Percentiles rank a stretch among this genome's conserved stretches.
Evolutionary conservation across 805 yeast species (phyloP).

Genomic region (Candida peoriensis): DNA sequence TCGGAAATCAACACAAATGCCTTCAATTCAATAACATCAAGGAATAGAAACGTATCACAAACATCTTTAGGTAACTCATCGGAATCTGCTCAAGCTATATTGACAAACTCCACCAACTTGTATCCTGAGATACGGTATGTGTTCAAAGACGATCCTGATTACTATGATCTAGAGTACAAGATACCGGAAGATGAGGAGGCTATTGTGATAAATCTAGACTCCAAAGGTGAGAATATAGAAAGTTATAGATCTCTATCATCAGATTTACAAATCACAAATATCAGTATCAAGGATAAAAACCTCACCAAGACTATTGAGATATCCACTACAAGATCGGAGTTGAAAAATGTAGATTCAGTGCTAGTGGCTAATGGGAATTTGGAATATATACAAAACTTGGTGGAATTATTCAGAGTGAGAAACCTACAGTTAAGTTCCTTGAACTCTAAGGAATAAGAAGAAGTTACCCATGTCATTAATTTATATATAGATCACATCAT

Average conservation of each 20-base stretch:
- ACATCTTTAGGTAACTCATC: constrained; percentile 1
- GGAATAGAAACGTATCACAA: too few relatives aligned
- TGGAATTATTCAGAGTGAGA: constrained; percentile 16
- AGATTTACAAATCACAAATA: constrained; percentile 15
- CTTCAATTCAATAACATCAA: background rate
- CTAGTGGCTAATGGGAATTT: constrained; percentile 11
- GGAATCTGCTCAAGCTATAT: background rate
- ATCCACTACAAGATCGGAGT: constrained; percentile 17
- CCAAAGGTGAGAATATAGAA: constrained; percentile 12
- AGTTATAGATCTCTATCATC: constrained; percentile 13
- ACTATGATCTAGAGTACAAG: constrained; percentile 9
- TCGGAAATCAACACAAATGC: background rate
- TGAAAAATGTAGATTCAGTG: constrained; percentile 3
- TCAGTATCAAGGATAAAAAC: constrained; percentile 19
- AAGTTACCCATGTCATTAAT: too few relatives aligned
- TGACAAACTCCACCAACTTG: constrained; percentile 2
- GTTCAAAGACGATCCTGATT: constrained; percentile 22
- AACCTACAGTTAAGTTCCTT: constrained; percentile 14
- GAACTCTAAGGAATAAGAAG: too few relatives aligned
- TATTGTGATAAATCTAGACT: constrained; percentile 20
- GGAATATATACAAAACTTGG: constrained; percentile 14
- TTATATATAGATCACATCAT: constrained; percentile 21
- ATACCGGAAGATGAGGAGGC: constrained; percentile 17
- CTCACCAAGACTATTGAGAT: constrained; percentile 21
- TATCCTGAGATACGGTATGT: constrained; percentile 25